Percentiles rank a stretch among this genome's conserved stretches.
Conservation (phyloP, 108 stramenopile genomes). For the Nitzschia palea region DNA sequence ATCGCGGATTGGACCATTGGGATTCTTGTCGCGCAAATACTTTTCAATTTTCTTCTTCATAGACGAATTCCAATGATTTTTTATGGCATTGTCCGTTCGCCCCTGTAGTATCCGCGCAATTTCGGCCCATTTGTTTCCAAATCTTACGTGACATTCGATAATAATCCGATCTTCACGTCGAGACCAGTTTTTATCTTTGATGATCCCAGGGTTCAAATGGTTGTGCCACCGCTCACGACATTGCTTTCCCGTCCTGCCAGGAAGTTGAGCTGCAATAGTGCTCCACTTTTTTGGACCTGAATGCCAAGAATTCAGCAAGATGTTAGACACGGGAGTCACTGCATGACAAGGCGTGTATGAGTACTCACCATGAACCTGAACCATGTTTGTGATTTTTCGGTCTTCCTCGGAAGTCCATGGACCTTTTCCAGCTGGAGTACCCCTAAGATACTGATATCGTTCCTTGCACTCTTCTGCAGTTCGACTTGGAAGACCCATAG, state of each 20-base stretch:
- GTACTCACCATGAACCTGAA: constrained; percentile 47
- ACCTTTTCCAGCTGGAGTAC: constrained; percentile 27
- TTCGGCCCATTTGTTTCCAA: constrained; percentile 95
- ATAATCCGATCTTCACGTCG: constrained; percentile 89
- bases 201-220: constrained; percentile 94
- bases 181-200: constrained; percentile 82
- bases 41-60: constrained; percentile 91
- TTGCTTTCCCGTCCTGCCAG: constrained; percentile 95
- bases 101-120: constrained; percentile 88
- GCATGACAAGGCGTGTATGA: background rate
- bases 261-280: constrained; percentile 67
- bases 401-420: constrained; percentile 84
- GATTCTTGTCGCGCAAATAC: constrained; percentile 56
- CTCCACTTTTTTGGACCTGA: constrained; percentile 78
- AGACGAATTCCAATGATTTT: constrained; percentile 95
- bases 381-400: constrained; percentile 42
- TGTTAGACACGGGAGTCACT: too few species aligned
- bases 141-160: constrained; percentile 62
- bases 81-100: constrained; percentile 98
- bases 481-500: background rate
- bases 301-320: background rate
- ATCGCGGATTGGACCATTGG: constrained; percentile 36
- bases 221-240: constrained; percentile 98
- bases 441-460: constrained; percentile 21
- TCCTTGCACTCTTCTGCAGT: constrained; percentile 27